Conservation (phyloP, 1,284 basidiomycete species). For the Volvariella volvacea region DNA sequence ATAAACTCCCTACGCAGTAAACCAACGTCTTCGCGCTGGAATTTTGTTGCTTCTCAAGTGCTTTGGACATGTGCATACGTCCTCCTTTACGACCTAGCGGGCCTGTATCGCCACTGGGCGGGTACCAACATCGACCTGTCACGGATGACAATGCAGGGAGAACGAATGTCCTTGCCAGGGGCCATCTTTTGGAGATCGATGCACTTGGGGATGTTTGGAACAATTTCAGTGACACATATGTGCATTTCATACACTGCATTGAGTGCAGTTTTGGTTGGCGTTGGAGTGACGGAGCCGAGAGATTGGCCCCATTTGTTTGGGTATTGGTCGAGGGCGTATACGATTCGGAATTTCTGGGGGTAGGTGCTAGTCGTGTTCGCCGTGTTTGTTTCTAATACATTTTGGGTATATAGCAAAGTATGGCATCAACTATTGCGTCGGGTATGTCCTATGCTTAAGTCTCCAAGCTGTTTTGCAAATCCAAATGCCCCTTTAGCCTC, state of each 20-base stretch:
- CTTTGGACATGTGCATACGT: conserved; percentile 6
- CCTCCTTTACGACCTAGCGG: conserved; percentile 5
- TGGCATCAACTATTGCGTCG: conserved; percentile 8
- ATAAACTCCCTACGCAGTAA: not conserved
- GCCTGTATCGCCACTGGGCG: conserved; percentile 6
- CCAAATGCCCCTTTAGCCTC: not conserved
- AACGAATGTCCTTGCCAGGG: conserved; percentile 8
- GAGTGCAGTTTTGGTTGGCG: conserved; percentile 8
- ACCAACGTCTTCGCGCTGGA: not conserved
- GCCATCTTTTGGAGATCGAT: conserved; percentile 7
- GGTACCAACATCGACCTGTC: conserved; percentile 5
- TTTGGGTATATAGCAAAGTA: not conserved
- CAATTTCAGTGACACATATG: conserved; percentile 3
- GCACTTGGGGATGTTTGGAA: conserved; percentile 1
- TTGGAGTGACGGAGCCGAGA: conserved; percentile 13
- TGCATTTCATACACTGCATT: conserved; percentile 5
- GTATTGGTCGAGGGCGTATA: conserved; percentile 13
- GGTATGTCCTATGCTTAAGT: conserved; percentile 1
- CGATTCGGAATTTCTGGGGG: conserved; percentile 20
- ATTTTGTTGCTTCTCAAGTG: conserved; percentile 2
- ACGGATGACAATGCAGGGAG: conserved; percentile 7
- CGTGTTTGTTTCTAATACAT: not conserved
- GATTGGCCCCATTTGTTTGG: conserved; percentile 21
- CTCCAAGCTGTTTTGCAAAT: not conserved
- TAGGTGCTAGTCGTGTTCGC: conserved; percentile 5